Evolutionary conservation across 2,329 filamentous ascomycete genomes (phyloP).

Genomic region (Fusarium brachygibbosum): DNA sequence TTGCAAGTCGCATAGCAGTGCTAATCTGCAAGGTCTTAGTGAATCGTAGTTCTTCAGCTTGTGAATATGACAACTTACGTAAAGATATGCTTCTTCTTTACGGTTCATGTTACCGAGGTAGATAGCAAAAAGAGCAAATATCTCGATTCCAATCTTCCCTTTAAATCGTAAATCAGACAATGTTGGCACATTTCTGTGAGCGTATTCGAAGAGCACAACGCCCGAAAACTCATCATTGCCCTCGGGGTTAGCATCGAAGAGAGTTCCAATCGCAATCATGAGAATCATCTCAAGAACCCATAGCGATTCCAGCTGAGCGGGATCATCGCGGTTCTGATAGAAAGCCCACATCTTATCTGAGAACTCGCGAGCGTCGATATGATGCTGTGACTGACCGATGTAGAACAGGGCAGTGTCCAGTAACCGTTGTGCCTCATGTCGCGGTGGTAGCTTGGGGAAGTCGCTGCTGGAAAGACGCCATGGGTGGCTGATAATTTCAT

Average conservation of each 20-base stretch:
- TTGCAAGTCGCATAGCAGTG: conserved; percentile 48
- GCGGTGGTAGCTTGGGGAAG: conserved; percentile 43
- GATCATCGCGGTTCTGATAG: conserved; percentile 44
- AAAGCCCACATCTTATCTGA: conserved; percentile 48
- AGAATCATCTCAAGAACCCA: conserved; percentile 50
- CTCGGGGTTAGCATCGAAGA: conserved; percentile 47
- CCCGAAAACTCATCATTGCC: conserved; percentile 47
- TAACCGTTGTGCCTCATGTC: conserved; percentile 43
- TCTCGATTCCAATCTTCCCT: conserved; percentile 50
- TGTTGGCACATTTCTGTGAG: conserved; percentile 48
- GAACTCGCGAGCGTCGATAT: conserved; percentile 47
- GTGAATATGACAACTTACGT: conserved; percentile 19
- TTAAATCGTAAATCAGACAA: conserved; percentile 47
- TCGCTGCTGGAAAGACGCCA: conserved; percentile 44
- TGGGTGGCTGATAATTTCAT: conserved; percentile 35
- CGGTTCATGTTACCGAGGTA: conserved; percentile 47
- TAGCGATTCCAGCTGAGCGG: conserved; percentile 39
- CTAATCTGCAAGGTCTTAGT: conserved; percentile 39
- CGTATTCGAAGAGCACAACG: conserved; percentile 44
- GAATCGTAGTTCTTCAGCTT: background rate
- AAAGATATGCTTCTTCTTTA: conserved; percentile 48
- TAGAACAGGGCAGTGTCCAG: conserved; percentile 46
- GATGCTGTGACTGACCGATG: conserved; percentile 48
- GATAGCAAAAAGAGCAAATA: conserved; percentile 47
- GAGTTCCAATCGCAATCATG: conserved; percentile 45